A percentile compares a stretch with the other conserved stretches of the same genome.
phyloP scores from a whole-genome alignment of 2,329 filamentous ascomycete genomes.

The Pestalotiopsis sp. region DNA sequence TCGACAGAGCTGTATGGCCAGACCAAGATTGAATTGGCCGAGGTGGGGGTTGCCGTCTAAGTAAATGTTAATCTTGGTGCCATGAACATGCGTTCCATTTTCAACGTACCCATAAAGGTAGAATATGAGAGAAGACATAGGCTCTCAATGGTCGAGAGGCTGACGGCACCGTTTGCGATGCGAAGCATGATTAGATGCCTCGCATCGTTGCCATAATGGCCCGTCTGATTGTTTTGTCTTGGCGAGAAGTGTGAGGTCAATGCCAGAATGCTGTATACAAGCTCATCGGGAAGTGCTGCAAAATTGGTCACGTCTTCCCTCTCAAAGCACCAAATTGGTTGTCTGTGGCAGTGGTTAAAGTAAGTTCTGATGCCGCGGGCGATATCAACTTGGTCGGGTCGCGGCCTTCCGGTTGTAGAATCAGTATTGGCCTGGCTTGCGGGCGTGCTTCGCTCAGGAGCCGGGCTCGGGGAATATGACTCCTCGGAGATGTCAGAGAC shows the following conservation, averaged over 20 bases:
- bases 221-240: not conserved
- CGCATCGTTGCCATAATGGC: conserved; percentile 30
- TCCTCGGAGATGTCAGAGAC: conserved; percentile 33
- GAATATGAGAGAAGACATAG: conserved; percentile 52
- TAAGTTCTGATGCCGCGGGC: conserved; percentile 39
- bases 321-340: conserved; percentile 49
- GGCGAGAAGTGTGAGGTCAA: conserved; percentile 41
- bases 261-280: conserved; percentile 43
- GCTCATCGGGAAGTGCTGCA: conserved; percentile 39
- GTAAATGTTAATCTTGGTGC: conserved; percentile 11
- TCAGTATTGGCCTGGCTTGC: conserved; percentile 30
- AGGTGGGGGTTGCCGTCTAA: conserved; percentile 50
- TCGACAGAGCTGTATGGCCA: conserved; percentile 52
- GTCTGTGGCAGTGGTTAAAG: conserved; percentile 45
- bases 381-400: conserved; percentile 35
- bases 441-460: conserved; percentile 25
- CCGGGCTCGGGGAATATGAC: conserved; percentile 35
- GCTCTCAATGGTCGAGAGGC: conserved; percentile 51
- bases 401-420: conserved; percentile 27
- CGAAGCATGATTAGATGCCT: conserved; percentile 49
- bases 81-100: not conserved
- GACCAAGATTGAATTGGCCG: conserved; percentile 52
- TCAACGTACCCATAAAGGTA: conserved; percentile 46
- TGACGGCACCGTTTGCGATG: conserved; percentile 52
- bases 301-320: conserved; percentile 41